Conservation (phyloP, 352 stramenopile genomes). For the Discostella stelligera region DNA sequence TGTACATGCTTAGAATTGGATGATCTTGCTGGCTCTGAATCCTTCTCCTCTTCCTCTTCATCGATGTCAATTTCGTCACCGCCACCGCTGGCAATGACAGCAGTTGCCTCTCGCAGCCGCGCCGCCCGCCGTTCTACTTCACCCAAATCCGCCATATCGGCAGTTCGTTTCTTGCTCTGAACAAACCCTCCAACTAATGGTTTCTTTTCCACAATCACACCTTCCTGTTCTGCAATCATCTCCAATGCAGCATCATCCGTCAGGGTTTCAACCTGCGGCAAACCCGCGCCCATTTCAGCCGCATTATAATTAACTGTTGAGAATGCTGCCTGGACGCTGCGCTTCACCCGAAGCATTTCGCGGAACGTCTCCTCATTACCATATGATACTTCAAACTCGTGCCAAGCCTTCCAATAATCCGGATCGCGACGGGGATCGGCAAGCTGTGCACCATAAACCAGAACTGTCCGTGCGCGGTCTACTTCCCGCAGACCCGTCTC, state of each 20-base stretch:
- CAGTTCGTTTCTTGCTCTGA: slow-evolving; percentile 76
- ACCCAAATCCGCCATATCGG: slow-evolving; percentile 72
- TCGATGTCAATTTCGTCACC: slow-evolving; percentile 92
- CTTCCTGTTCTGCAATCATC: slow-evolving; percentile 85
- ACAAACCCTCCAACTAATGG: slow-evolving; percentile 63
- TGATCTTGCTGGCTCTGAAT: slow-evolving; percentile 7
- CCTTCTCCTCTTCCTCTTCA: slow-evolving; percentile 71
- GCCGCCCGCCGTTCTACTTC: slow-evolving; percentile 85
- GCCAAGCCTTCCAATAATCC: slow-evolving; percentile 95
- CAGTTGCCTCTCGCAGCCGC: slow-evolving; percentile 80
- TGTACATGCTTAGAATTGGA: slow-evolving; percentile 22
- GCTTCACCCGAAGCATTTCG: slow-evolving; percentile 98
- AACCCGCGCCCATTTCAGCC: slow-evolving; percentile 83
- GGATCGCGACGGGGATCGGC: slow-evolving; percentile 93
- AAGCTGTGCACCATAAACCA: slow-evolving; percentile 95
- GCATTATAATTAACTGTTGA: slow-evolving; percentile 94
- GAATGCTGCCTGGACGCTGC: slow-evolving; percentile 94
- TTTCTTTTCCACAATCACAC: slow-evolving; percentile 68
- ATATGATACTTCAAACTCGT: slow-evolving; percentile 88
- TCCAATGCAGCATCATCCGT: slow-evolving; percentile 86
- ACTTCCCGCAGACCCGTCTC: slow-evolving; percentile 96
- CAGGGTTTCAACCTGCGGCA: slow-evolving; percentile 56
- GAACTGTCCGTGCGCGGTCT: slow-evolving; percentile 93
- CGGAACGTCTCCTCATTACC: slow-evolving; percentile 98
- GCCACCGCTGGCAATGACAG: slow-evolving; percentile 15